Percentiles rank a stretch among this genome's conserved stretches.
phyloP scores from a whole-genome alignment of 352 stramenopile genomes.

The Phytophthora sansomeana region DNA sequence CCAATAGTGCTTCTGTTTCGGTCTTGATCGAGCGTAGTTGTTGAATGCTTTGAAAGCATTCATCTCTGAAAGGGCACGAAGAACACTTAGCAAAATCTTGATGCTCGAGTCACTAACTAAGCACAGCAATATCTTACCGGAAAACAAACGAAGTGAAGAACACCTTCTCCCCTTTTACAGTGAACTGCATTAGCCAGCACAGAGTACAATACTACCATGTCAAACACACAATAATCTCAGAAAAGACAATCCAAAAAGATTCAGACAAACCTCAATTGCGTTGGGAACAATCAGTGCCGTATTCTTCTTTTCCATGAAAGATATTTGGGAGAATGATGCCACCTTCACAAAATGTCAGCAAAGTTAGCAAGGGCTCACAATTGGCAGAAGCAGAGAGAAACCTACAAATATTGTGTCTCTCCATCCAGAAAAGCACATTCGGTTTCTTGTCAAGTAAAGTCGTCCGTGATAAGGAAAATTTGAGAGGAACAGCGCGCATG shows the following conservation, averaged over 20 bases:
- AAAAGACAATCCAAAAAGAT: not conserved
- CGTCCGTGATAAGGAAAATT: conserved; percentile 87
- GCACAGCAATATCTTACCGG: conserved; percentile 49
- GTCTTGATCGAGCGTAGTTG: conserved; percentile 82
- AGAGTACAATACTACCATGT: not conserved
- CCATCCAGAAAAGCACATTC: conserved; percentile 87
- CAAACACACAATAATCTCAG: not conserved
- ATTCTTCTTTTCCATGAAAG: conserved; percentile 85
- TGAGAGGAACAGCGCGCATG: conserved; percentile 78
- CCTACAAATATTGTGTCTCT: conserved; percentile 82
- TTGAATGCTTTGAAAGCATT: conserved; percentile 84
- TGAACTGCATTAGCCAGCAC: conserved; percentile 48
- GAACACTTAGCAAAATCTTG: conserved; percentile 1
- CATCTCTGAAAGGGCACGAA: conserved; percentile 57
- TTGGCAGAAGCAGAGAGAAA: conserved; percentile 2
- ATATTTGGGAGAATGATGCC: conserved; percentile 77
- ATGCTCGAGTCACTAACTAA: not conserved
- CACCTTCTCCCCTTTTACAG: conserved; percentile 67
- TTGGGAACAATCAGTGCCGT: conserved; percentile 88
- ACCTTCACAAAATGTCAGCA: conserved; percentile 52
- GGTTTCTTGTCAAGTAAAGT: conserved; percentile 77
- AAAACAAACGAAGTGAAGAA: conserved; percentile 90
- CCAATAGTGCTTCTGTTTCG: conserved; percentile 67
- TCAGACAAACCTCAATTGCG: conserved; percentile 71
- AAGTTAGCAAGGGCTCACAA: conserved; percentile 1